Base-by-base conservation (phyloP, 164 flowering plant genomes). In the Sextonia rubra region DNA sequence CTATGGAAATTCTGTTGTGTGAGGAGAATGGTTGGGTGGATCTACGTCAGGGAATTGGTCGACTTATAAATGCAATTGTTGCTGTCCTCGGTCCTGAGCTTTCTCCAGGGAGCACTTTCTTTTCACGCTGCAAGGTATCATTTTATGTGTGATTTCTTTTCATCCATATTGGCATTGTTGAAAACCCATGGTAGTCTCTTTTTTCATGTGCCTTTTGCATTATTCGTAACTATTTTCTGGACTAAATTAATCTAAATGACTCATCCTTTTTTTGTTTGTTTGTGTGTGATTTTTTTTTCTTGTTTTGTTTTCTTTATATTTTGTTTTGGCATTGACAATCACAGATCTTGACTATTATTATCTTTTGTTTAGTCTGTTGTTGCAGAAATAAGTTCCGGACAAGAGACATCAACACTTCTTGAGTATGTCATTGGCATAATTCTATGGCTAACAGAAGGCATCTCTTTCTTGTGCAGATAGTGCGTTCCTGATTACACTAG, bases 81-180 rank as follows among this genome's bases (percentile, higher is more conserved):
- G 97, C 98, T 79, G 97, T 92, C 77, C 85, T 93, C 76, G 99
- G 99, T 76, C 99, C 99, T 73, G 99, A 96, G 77, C 98, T 96
- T 77, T 80, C 94, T 60, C 97, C 99, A 32, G 97, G 95, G 52
- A 93, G 99, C 82, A 91, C 89, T 76, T 93, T 96, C 83, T 96
- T 96, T 82, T 91, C 98, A 30, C 95, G 97, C 69, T 91, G 97
- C 91, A 93, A 96, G 98, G 99, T 91, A 73, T 47, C 71, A 27
- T 68, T 68, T 25, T 72, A 37, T 37, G 30, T 26, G 37, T 2
- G 23, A 18, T 0, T 22, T 3, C 32, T 12, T 20, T 66, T 17
- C 23, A 12, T 44, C 52, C n/a, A 8, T 8, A n/a, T 47, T 27
- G 69, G 25, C 69, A 66, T 44, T 32, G 27, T 64, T 64, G 67